These are phyloP conservation scores for Botrytis galanthina DNA, from an alignment of 2,329 filamentous ascomycete genomes.

Conservation along the genomic window DNA sequence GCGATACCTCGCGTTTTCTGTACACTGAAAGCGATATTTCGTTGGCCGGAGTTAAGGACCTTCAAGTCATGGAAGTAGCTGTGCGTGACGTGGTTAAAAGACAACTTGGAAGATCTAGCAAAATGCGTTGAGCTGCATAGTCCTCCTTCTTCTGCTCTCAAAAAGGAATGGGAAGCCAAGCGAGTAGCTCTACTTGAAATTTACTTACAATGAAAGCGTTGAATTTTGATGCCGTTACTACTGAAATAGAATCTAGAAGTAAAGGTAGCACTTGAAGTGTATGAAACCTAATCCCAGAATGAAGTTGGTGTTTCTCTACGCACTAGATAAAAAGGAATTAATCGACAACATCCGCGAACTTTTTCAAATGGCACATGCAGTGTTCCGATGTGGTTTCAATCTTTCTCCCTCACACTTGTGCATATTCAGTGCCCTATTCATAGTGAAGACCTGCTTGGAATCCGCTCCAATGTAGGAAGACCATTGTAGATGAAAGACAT, in stretches of 20 bases:
- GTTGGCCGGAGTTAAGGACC: no score
- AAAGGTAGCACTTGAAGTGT: background rate
- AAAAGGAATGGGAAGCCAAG: no score
- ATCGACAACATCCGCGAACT: background rate
- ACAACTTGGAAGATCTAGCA: no score
- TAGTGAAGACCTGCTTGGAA: background rate
- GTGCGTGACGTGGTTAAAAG: no score
- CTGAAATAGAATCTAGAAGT: background rate
- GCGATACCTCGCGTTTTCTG: no score
- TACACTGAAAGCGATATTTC: no score
- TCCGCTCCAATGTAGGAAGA: background rate
- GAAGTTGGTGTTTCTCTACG: background rate
- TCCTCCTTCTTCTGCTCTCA: no score
- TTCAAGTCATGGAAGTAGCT: no score
- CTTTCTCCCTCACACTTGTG: background rate
- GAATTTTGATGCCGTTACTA: no score
- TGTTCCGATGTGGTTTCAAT: background rate
- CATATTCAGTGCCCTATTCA: background rate
- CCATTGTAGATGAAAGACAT: background rate
- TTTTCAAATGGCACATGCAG: background rate
- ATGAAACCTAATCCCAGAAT: background rate
- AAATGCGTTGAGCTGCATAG: no score
- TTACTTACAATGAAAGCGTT: background rate
- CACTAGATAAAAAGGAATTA: background rate
- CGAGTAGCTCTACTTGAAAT: no score